These are phyloP conservation scores for Reutealis trisperma DNA, from an alignment of 345 rosid species.

Conservation along the genomic window DNA sequence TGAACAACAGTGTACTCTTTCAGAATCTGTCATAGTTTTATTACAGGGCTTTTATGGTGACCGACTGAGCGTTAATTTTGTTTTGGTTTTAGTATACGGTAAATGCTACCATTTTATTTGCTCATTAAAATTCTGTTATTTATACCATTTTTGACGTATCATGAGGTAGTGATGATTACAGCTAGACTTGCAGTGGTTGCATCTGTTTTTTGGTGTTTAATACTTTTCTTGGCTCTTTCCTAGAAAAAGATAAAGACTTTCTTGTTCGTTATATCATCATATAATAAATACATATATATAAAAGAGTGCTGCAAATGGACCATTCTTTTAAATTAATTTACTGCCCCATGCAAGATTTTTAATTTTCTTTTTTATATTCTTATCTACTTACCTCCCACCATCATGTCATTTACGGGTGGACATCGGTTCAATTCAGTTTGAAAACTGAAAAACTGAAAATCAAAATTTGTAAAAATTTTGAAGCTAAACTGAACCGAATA, in stretches of 20 bases:
- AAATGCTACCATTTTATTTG: not conserved
- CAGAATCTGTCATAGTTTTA: no score
- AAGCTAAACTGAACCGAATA: no score
- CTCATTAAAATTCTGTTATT: no score
- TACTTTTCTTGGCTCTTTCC: conserved; percentile 3
- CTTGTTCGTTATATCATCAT: conserved; percentile 10
- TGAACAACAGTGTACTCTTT: not conserved
- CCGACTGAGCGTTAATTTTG: not conserved
- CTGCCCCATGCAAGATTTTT: not conserved
- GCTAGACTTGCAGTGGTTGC: not conserved
- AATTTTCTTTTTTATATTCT: no score
- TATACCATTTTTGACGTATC: not conserved
- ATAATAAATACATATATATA: not conserved
- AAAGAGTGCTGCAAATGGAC: not conserved
- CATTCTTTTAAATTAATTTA: not conserved
- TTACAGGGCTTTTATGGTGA: not conserved
- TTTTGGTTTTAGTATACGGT: no score
- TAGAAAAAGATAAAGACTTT: not conserved
- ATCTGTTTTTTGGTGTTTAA: not conserved
- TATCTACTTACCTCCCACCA: no score
- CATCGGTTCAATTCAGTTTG: no score
- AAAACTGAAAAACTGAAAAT: no score
- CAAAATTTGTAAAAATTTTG: no score
- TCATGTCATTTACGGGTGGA: no score
- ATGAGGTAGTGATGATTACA: not conserved